These are phyloP conservation scores for Pichia scutulata DNA, from an alignment of 805 yeast species.

Conservation along the genomic window DNA sequence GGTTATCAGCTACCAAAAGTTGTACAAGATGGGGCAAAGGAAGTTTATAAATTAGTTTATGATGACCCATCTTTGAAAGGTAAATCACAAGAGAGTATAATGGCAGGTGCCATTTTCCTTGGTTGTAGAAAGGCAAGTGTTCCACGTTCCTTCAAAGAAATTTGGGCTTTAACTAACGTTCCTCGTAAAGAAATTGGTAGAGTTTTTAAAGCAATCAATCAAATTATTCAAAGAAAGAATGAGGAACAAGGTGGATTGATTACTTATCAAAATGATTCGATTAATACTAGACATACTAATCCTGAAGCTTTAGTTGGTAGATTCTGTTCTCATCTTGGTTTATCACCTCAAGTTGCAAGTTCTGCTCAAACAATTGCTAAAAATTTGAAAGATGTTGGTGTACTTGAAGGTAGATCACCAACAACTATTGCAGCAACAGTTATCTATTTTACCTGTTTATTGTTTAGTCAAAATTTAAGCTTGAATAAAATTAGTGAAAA, in stretches of 20 bases:
- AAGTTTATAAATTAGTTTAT: conserved; percentile 84
- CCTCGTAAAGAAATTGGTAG: conserved; percentile 93
- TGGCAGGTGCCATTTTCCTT: conserved; percentile 92
- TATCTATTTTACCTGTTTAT: conserved; percentile 84
- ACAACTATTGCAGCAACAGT: conserved; percentile 97
- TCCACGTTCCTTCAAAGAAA: conserved; percentile 91
- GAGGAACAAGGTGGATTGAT: conserved; percentile 34
- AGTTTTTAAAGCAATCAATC: conserved; percentile 75
- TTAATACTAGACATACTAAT: conserved; percentile 72
- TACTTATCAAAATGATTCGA: conserved; percentile 40
- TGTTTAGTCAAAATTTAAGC: conserved; percentile 71
- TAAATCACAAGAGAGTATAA: conserved; percentile 84
- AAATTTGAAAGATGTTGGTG: conserved; percentile 83
- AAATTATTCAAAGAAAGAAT: conserved; percentile 48
- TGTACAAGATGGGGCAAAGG: conserved; percentile 96
- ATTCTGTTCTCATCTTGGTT: conserved; percentile 91
- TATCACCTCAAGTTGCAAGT: conserved; percentile 74
- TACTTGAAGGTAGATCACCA: conserved; percentile 93
- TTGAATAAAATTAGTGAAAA: conserved; percentile 83
- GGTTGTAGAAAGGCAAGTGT: conserved; percentile 94
- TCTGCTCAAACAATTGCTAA: conserved; percentile 92
- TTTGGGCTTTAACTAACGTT: conserved; percentile 89
- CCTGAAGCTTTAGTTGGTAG: conserved; percentile 94
- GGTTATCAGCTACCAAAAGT: conserved; percentile 91
- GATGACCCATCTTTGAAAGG: conserved; percentile 84